A percentile compares a stretch with the other conserved stretches of the same genome.
Evolutionary conservation across 148 eudicot species (phyloP).

Genomic region (Heliosperma pusillum): DNA sequence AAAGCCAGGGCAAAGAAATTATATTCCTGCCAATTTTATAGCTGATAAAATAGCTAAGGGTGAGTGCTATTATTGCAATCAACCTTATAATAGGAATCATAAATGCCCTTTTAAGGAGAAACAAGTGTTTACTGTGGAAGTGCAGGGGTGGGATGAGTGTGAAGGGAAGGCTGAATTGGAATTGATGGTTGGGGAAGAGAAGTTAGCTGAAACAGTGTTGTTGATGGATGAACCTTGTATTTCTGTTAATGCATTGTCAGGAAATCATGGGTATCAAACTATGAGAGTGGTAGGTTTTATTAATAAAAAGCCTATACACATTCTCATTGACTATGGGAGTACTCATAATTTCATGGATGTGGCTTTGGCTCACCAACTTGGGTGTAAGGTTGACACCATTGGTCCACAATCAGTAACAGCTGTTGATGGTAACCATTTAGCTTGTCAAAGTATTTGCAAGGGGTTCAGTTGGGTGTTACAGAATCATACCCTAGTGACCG

Average conservation of each 20-base stretch:
- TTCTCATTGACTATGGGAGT: neutral
- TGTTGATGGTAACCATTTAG: too few relatives aligned
- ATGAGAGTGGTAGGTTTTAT: neutral
- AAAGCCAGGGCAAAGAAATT: too few relatives aligned
- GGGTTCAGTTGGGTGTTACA: too few relatives aligned
- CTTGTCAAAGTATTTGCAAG: too few relatives aligned
- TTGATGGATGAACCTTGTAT: neutral
- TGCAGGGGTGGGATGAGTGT: neutral
- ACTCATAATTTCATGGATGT: conserved; percentile 2
- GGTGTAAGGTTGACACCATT: neutral
- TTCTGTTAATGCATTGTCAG: conserved; percentile 1
- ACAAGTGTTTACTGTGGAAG: too few relatives aligned
- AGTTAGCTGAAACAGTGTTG: neutral
- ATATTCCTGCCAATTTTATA: too few relatives aligned
- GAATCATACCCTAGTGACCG: too few relatives aligned
- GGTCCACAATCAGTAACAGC: neutral
- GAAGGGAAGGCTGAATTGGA: neutral
- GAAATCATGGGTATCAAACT: neutral
- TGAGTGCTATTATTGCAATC: too few relatives aligned
- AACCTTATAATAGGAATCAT: too few relatives aligned
- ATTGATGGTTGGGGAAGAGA: too few relatives aligned
- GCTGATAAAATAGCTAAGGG: too few relatives aligned
- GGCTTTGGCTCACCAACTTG: neutral
- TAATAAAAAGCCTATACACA: neutral
- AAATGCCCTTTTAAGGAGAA: too few relatives aligned